These are phyloP conservation scores for Syzygium syzygioides DNA, from an alignment of 441 rosid genomes.

Conservation along the genomic window DNA sequence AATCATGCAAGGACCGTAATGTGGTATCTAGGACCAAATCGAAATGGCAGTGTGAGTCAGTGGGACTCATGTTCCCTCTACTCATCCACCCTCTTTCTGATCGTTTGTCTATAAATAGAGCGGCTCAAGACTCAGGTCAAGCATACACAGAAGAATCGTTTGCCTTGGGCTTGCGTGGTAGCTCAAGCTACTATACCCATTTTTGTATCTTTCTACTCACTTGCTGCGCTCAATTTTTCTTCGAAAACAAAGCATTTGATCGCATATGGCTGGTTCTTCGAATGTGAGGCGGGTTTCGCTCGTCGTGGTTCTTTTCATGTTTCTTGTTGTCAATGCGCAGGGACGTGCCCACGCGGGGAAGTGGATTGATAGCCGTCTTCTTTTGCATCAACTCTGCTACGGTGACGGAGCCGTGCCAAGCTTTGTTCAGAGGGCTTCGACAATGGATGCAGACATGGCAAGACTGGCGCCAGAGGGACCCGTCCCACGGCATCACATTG, in stretches of 20 bases:
- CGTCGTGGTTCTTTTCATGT: not conserved
- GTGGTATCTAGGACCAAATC: not conserved
- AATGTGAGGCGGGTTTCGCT: not conserved
- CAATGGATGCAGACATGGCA: not conserved
- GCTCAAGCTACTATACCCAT: not conserved
- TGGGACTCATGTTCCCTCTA: not conserved
- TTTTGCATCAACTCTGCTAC: slow-evolving; percentile 22
- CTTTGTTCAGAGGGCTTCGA: slow-evolving; percentile 4
- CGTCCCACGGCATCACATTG: slow-evolving; percentile 24
- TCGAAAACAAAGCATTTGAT: not conserved
- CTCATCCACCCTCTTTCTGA: not conserved
- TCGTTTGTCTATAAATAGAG: not conserved
- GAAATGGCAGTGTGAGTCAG: not conserved
- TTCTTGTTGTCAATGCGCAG: slow-evolving; percentile 4
- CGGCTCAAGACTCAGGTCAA: not conserved
- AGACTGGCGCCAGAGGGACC: slow-evolving; percentile 34
- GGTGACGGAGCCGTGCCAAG: not conserved
- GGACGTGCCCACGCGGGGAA: slow-evolving; percentile 1
- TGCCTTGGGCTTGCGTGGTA: not conserved
- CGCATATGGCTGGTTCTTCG: not conserved
- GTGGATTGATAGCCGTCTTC: slow-evolving; percentile 11
- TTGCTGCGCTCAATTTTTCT: not conserved
- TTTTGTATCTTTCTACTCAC: not conserved
- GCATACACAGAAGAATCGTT: not conserved
- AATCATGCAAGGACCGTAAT: not conserved